These are phyloP conservation scores for Eremothecium cymbalariae DNA, from an alignment of 1,139 yeast species.

Conservation along the genomic window DNA sequence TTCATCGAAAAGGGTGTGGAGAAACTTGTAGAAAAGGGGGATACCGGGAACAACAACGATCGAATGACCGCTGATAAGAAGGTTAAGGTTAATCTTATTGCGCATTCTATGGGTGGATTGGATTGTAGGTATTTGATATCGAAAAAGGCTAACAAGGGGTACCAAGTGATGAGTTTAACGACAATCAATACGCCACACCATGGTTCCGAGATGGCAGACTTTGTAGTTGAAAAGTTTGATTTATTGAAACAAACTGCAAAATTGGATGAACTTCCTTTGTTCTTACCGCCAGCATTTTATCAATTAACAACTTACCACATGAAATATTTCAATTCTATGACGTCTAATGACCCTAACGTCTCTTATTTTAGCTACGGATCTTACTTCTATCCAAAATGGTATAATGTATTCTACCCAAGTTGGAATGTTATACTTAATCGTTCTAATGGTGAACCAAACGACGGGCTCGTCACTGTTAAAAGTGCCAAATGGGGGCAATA, in stretches of 20 bases:
- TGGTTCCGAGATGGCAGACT: conserved; percentile 81
- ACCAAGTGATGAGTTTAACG: conserved; percentile 61
- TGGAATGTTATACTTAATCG: conserved; percentile 48
- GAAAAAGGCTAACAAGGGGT: conserved; percentile 39
- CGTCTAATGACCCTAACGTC: conserved; percentile 53
- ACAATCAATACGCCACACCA: conserved; percentile 84
- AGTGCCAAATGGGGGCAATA: conserved; percentile 82
- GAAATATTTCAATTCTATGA: conserved; percentile 44
- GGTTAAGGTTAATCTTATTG: conserved; percentile 59
- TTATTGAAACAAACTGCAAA: conserved; percentile 13
- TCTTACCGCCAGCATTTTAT: conserved; percentile 42
- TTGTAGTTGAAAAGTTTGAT: conserved; percentile 37
- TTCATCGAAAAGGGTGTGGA: conserved; percentile 43
- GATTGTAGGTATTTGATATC: conserved; percentile 74
- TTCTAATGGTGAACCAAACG: conserved; percentile 51
- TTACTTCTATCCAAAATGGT: conserved; percentile 52
- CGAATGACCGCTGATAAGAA: conserved; percentile 31
- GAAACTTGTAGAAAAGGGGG: conserved; percentile 20
- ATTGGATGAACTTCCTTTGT: conserved; percentile 9
- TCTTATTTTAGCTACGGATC: conserved; percentile 82
- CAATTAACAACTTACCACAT: conserved; percentile 56
- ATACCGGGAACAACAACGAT: conserved; percentile 24
- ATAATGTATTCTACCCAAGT: conserved; percentile 51
- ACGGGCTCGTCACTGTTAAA: conserved; percentile 74
- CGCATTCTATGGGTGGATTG: conserved; percentile 95